Percentiles rank a stretch among this genome's conserved stretches.
Evolutionary conservation across 768 basidiomycete genomes (phyloP).

Genomic region (Mycena alexandri): DNA sequence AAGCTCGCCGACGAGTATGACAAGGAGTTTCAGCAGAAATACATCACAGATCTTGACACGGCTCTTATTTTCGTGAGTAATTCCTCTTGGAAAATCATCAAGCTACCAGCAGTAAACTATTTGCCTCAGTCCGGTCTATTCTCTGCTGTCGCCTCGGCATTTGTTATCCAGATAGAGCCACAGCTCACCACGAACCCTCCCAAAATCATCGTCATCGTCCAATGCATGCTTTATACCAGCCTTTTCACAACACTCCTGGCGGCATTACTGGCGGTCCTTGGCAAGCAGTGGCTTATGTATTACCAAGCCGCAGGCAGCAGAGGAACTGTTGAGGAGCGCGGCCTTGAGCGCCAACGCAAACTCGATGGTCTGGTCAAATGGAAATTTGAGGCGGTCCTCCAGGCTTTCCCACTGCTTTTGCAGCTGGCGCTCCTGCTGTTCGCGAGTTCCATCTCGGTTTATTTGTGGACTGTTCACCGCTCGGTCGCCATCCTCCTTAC

Average conservation of each 20-base stretch:
- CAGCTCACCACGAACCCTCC: neutral
- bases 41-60: slow-evolving; percentile 1
- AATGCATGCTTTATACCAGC: slow-evolving; percentile 1
- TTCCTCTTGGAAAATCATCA: too few relatives aligned
- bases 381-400: neutral
- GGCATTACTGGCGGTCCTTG: neutral
- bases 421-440: slow-evolving; percentile 5
- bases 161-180: neutral
- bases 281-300: slow-evolving; percentile 7
- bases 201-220: neutral
- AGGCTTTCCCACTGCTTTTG: slow-evolving; percentile 4
- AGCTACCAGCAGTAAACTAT: too few relatives aligned
- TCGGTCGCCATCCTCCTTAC: neutral
- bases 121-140: slow-evolving; percentile 1
- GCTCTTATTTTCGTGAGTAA: slow-evolving; percentile 11
- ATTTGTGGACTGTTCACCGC: slow-evolving; percentile 1
- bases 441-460: neutral
- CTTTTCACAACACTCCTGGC: slow-evolving; percentile 1
- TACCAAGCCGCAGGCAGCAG: neutral
- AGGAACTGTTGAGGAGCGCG: neutral
- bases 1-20: slow-evolving; percentile 8
- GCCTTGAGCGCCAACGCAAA: slow-evolving; percentile 10
- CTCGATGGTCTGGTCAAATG: neutral
- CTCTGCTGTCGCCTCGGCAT: slow-evolving; percentile 2
- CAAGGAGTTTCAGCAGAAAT: slow-evolving; percentile 9